A percentile compares a stretch with the other conserved stretches of the same genome.
Evolutionary conservation across 1,284 basidiomycete genomes (phyloP).

Genomic region (Somion occarium): DNA sequence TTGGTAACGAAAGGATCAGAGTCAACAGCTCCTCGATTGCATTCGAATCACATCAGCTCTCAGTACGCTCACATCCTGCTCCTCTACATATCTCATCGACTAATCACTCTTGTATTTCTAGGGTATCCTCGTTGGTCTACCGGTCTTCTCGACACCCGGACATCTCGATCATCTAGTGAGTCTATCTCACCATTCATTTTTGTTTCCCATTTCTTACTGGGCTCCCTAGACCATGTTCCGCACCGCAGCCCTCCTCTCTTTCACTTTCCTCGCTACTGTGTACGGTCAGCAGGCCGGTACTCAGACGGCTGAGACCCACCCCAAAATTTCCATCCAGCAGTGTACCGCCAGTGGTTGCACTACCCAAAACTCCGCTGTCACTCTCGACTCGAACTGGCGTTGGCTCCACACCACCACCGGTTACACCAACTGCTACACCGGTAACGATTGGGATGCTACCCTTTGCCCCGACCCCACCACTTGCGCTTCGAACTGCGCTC

Average conservation of each 20-base stretch:
- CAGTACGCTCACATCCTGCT: background rate
- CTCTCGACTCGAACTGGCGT: conserved; percentile 51
- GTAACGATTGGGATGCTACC: conserved; percentile 44
- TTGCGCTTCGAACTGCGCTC: conserved; percentile 33
- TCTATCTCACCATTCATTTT: background rate
- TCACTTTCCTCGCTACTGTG: conserved; percentile 14
- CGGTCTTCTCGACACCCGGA: background rate
- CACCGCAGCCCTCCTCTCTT: conserved; percentile 13
- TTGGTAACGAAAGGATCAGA: background rate
- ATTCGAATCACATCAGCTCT: background rate
- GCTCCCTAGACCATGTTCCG: conserved; percentile 13
- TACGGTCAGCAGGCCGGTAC: conserved; percentile 19
- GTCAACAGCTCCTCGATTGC: background rate
- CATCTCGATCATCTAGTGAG: background rate
- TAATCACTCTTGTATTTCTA: background rate
- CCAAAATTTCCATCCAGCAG: conserved; percentile 12
- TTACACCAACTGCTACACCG: conserved; percentile 53
- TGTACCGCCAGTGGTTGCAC: conserved; percentile 26
- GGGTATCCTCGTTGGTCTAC: background rate
- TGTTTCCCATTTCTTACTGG: too few relatives aligned
- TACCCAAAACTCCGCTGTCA: conserved; percentile 29
- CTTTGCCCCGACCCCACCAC: conserved; percentile 43
- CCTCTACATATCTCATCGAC: too few relatives aligned
- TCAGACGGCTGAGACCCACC: conserved; percentile 16
- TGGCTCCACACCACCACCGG: conserved; percentile 40